Evolutionary conservation across 1,284 basidiomycete species (phyloP).

Genomic region (Trametes versicolor): DNA sequence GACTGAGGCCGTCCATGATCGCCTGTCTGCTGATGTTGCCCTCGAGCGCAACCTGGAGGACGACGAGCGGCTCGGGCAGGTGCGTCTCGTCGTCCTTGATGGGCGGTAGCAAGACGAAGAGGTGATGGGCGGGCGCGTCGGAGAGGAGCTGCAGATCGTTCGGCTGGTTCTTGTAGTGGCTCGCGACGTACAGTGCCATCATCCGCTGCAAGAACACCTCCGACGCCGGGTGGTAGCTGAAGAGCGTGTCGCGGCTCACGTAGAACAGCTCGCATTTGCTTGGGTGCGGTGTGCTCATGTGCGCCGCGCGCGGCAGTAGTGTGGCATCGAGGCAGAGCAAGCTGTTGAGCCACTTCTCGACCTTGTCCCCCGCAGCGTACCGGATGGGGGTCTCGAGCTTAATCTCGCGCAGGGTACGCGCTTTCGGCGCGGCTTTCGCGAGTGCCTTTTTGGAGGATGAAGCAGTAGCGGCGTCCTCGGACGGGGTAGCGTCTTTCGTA

Average conservation of each 20-base stretch:
- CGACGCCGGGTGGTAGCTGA: constrained; percentile 96
- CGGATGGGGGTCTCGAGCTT: constrained; percentile 97
- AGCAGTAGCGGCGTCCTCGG: constrained; percentile 57
- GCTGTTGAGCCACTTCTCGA: constrained; percentile 95
- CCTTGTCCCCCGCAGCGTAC: constrained; percentile 87
- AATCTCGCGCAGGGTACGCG: constrained; percentile 90
- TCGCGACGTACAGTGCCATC: constrained; percentile 98
- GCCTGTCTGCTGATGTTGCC: constrained; percentile 91
- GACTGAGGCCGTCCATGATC: constrained; percentile 86
- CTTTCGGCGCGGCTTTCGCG: constrained; percentile 68
- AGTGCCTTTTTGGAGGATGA: constrained; percentile 60
- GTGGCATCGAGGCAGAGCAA: constrained; percentile 96
- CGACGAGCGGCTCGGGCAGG: constrained; percentile 93
- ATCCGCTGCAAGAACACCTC: constrained; percentile 98
- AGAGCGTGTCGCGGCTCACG: constrained; percentile 96
- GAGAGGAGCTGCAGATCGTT: constrained; percentile 98
- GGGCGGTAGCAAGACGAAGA: constrained; percentile 96
- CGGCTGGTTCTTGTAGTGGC: constrained; percentile 99
- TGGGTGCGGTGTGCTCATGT: constrained; percentile 92
- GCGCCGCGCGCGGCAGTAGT: constrained; percentile 66
- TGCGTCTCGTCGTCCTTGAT: constrained; percentile 87
- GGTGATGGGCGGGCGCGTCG: constrained; percentile 96
- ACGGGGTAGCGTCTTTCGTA: constrained; percentile 63
- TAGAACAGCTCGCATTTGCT: constrained; percentile 95
- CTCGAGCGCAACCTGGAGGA: constrained; percentile 95